Conservation (phyloP, 306 rosid genomes). For the Notholithocarpus densiflorus region DNA sequence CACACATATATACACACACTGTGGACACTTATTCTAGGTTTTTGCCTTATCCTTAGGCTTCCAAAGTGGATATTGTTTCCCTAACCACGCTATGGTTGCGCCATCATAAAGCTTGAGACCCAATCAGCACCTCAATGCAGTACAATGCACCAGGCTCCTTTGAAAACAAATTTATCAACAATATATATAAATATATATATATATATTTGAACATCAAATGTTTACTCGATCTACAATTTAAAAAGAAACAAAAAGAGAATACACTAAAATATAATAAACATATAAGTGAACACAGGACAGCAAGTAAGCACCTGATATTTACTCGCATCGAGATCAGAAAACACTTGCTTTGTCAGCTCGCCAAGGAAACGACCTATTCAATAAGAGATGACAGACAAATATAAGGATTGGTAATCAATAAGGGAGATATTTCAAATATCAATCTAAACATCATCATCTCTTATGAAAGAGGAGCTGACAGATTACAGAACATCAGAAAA, state of each 20-base stretch:
- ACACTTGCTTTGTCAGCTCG: constrained; percentile 91
- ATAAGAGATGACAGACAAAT: constrained; percentile 1
- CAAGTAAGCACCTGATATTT: constrained; percentile 81
- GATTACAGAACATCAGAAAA: no score
- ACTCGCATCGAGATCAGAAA: constrained; percentile 86
- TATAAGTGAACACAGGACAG: constrained; percentile 9
- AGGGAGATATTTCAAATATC: neutral
- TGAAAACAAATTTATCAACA: neutral
- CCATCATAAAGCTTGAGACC: no score
- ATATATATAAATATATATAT: neutral
- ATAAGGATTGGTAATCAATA: neutral
- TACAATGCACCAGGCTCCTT: neutral
- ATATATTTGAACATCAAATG: neutral
- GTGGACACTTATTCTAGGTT: no score
- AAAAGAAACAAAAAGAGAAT: neutral
- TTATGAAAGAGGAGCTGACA: no score
- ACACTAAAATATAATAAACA: neutral
- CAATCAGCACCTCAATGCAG: neutral
- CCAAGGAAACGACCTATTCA: constrained; percentile 86
- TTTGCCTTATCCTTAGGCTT: no score
- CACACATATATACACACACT: no score
- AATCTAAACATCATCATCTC: no score
- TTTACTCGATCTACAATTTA: neutral
- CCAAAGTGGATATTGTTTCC: no score
- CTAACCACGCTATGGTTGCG: no score